phyloP scores from a whole-genome alignment of 768 basidiomycete genomes.

The Basidioascus undulatus region DNA sequence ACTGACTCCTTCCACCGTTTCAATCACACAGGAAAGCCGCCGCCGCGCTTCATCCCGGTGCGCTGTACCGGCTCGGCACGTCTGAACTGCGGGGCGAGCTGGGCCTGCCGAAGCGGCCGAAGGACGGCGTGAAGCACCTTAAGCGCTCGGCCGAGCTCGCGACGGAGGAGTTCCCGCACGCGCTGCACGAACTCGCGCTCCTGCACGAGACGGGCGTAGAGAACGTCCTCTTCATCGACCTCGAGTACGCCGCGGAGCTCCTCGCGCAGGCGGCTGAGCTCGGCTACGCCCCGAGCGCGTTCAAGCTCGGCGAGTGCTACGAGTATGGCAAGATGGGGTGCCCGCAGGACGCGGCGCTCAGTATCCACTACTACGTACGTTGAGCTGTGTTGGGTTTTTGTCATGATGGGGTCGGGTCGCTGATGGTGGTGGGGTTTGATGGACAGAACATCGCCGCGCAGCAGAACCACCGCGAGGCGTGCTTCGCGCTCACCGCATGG shows the following conservation, averaged over 20 bases:
- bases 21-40: conserved; percentile 41
- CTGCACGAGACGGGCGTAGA: conserved; percentile 94
- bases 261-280: conserved; percentile 87
- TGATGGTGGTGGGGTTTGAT: not conserved
- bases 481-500: conserved; percentile 96
- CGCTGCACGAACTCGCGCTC: conserved; percentile 78
- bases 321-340: conserved; percentile 99
- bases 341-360: conserved; percentile 84
- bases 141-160: conserved; percentile 83
- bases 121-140: conserved; percentile 96
- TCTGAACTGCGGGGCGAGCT: conserved; percentile 92
- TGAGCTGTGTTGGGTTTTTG: not conserved
- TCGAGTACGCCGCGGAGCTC: conserved; percentile 81
- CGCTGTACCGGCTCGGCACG: conserved; percentile 89
- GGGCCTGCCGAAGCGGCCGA: conserved; percentile 56
- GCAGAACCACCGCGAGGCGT: conserved; percentile 86
- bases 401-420: not conserved
- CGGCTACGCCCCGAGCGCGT: conserved; percentile 87
- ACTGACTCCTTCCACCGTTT: not conserved
- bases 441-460: conserved; percentile 73
- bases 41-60: conserved; percentile 70
- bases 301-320: conserved; percentile 89
- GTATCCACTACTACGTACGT: conserved; percentile 71
- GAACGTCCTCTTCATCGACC: conserved; percentile 89
- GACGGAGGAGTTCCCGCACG: conserved; percentile 87